Evolutionary conservation across 2,329 filamentous ascomycete species (phyloP), one percentile per base, ranked within the genome.

Genomic region (Pseudogymnoascus sp.): DNA sequence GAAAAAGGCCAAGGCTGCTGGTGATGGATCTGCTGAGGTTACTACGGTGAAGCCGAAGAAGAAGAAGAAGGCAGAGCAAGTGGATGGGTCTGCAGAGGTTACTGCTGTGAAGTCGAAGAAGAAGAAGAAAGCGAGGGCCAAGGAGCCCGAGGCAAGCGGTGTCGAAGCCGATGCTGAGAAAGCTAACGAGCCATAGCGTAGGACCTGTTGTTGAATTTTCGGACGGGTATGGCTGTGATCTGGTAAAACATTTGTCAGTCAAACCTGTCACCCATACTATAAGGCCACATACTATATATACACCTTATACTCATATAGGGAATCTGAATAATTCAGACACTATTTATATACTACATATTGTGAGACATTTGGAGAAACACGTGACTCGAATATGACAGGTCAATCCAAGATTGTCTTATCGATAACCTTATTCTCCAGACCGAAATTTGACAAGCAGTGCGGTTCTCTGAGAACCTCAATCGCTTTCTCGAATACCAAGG

Each of bases 1-100:
- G 75, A 87, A 84, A 77, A 75, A 75, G 67, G 64, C 62, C 1
- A 70, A 69, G 57, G 36, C 64, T 41, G 58, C 38, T 37, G 65
- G 76, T 66, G 74, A 72, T 62, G 71, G 67, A 62, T 72, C 60
- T 4, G 37, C 61, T n/a, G 71, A 68, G 63, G 72, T 60, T 4
- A 43, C 61, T 18, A 62, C 62, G 63, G 65, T 65, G 54, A 65
- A 25, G 22, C 22, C 22, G 22, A 25, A 25, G 22, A 66, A 57
- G 47, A 54, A 9, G 28, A 54, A 54, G 47, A 54, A 54, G 33
- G 47, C 47, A 63, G 63, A 61, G 57, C 54, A 4, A 37, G 9
- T 43, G 35, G 28, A 39, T 47, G 61, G 61, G 35, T 36, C 22
- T 33, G 38, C n/a, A 18, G 59, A 39, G 5, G 37, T 41, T n/a